phyloP scores from a whole-genome alignment of 2,329 filamentous ascomycete species.

The Gremmenia infestans region DNA sequence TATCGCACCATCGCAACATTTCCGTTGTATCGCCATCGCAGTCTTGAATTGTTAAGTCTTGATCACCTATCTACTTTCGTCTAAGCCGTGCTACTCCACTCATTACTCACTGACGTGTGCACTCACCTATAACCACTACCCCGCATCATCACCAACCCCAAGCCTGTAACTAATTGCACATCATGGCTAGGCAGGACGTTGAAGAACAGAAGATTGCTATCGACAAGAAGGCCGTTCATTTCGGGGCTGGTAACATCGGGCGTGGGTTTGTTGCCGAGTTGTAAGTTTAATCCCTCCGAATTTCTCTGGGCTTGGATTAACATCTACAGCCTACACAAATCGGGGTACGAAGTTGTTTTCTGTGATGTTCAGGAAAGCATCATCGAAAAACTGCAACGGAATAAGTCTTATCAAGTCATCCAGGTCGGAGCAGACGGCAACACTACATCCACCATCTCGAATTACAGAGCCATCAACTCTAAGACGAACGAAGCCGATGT shows the following conservation, averaged over 20 bases:
- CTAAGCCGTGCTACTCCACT: no score
- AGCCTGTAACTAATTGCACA: conserved; percentile 2
- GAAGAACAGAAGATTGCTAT: conserved; percentile 1
- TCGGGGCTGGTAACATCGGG: conserved; percentile 82
- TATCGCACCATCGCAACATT: no score
- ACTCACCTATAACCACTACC: no score
- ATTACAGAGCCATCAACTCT: conserved; percentile 97
- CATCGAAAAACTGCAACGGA: conserved; percentile 72
- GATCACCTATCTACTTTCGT: no score
- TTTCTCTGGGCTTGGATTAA: neutral
- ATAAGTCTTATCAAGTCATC: conserved; percentile 80
- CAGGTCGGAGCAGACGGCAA: conserved; percentile 86
- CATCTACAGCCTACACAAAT: conserved; percentile 64
- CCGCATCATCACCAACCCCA: neutral
- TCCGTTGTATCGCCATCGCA: no score
- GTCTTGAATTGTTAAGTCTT: no score
- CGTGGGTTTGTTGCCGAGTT: conserved; percentile 33
- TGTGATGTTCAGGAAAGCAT: conserved; percentile 85
- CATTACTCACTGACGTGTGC: no score
- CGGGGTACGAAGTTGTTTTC: conserved; percentile 93
- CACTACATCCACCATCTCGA: conserved; percentile 75
- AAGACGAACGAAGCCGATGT: conserved; percentile 77
- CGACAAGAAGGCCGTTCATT: conserved; percentile 70
- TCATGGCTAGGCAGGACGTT: conserved; percentile 1
- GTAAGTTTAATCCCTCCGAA: conserved; percentile 11